Conservation (phyloP, 495 filamentous ascomycete genomes). For the Tuber calosporum region DNA sequence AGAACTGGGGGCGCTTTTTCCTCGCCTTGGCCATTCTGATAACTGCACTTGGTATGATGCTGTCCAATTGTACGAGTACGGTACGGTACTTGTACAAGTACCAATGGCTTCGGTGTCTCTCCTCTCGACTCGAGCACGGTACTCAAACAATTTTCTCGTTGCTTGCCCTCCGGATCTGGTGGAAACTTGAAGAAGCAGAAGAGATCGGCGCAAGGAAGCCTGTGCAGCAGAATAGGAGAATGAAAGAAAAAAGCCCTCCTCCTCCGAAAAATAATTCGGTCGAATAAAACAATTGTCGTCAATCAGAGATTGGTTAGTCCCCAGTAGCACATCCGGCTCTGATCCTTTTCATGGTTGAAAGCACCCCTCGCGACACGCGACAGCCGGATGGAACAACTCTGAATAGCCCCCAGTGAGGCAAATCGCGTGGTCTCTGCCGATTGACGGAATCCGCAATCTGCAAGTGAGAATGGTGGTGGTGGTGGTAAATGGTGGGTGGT, state of each 20-base stretch:
- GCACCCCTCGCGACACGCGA: conserved; percentile 36
- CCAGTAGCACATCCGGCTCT: conserved; percentile 28
- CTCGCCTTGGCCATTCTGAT: conserved; percentile 1
- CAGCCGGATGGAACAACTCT: conserved; percentile 32
- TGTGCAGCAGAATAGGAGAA: conserved; percentile 36
- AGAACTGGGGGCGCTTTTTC: neutral
- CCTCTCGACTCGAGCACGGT: neutral
- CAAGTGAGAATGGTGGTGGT: neutral
- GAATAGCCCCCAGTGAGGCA: conserved; percentile 33
- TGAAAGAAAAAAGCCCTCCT: conserved; percentile 20
- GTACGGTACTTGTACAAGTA: no score
- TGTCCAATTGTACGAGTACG: no score
- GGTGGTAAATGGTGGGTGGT: conserved; percentile 4
- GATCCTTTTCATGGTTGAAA: conserved; percentile 32
- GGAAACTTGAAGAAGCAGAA: conserved; percentile 21
- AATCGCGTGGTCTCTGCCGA: conserved; percentile 42
- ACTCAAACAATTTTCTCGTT: neutral
- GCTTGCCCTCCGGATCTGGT: conserved; percentile 21
- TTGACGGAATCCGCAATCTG: conserved; percentile 29
- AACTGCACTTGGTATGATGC: neutral
- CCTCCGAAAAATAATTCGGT: neutral
- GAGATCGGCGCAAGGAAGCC: conserved; percentile 38
- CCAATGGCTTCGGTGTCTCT: neutral
- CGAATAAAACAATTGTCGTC: conserved; percentile 5
- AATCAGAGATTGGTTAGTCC: conserved; percentile 26